These are phyloP conservation scores for Cercospora citrullina DNA, from an alignment of 2,329 filamentous ascomycete genomes.

Conservation along the genomic window DNA sequence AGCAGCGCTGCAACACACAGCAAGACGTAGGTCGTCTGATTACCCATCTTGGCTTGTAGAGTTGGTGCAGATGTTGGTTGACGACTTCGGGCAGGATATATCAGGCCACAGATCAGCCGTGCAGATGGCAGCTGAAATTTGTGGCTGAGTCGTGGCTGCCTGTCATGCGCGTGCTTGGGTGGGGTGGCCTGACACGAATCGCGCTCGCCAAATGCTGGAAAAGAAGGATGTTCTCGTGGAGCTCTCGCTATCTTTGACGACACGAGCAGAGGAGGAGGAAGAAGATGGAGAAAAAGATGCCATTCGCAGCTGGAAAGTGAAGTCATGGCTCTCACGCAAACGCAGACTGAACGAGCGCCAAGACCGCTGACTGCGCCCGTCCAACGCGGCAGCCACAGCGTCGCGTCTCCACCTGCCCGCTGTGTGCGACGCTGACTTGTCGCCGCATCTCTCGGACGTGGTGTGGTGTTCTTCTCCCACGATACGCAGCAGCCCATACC, in stretches of 20 bases:
- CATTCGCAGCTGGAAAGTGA: neutral
- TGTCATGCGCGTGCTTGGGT: neutral
- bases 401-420: neutral
- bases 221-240: neutral
- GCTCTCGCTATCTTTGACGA: neutral
- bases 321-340: neutral
- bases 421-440: neutral
- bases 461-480: neutral
- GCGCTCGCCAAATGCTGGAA: neutral
- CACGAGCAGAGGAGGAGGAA: neutral
- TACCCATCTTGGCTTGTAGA: slow-evolving; percentile 11
- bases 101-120: slow-evolving; percentile 7
- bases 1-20: slow-evolving; percentile 33
- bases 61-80: neutral
- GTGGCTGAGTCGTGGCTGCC: slow-evolving; percentile 13
- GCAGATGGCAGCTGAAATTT: slow-evolving; percentile 6
- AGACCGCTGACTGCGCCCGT: neutral
- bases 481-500: neutral
- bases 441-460: neutral
- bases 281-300: neutral
- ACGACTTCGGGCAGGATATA: slow-evolving; percentile 1
- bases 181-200: neutral
- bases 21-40: slow-evolving; percentile 26
- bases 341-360: slow-evolving; percentile 1
- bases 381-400: neutral